Evolutionary conservation across 2,329 filamentous ascomycete species (phyloP), one percentile per base, ranked within the genome.

Genomic region (Fusarium tuaranense): DNA sequence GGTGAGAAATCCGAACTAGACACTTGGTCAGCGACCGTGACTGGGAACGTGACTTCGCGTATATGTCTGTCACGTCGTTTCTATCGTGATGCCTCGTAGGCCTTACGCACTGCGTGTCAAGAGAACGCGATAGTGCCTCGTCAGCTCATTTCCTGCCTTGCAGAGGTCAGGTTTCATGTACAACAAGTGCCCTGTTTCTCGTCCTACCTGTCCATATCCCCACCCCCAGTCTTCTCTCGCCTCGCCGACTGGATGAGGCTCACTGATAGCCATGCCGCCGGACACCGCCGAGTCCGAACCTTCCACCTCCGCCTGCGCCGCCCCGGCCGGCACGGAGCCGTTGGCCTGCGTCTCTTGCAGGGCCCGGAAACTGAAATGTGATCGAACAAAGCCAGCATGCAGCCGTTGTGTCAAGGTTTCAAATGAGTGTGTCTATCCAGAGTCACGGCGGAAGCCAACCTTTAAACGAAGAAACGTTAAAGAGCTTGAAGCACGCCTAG

Each of bases 381-480:
- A 98, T 83, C 93, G 95, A 34, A 87, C 86, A 57, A 93, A 92
- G 79, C 95, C 95, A 18, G 90, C 91, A 30, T 98, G 96, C 79
- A 90, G 91, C 48, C 95, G 95, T 22, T 98, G 96, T 82, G 86
- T 90, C 64, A 90, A 93, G 75, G 84, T 95, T 57, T 89, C 91
- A 63, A 91, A 92, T 81, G 92, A 94, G 63, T 98, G 96, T 83
- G 89, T 93, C 66, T 98, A 97, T 82, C 95, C 97, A 71, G 94
- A 97, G 84, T 93, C 95, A 66, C 89, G 95, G 79, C 92, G 94
- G 84, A 98, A 97, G 85, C 94, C 94, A 65, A 93, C 94, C 6
- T 93, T 94, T 22, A 98, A 97, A 86, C 88, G 95, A 79, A 92
- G 94, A 75, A 98, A 98, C 82, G 95, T 98, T 71, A 97, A 94